Evolutionary conservation across 2,329 filamentous ascomycete species (phyloP).

Genomic region (Metarhizium guizhouense): DNA sequence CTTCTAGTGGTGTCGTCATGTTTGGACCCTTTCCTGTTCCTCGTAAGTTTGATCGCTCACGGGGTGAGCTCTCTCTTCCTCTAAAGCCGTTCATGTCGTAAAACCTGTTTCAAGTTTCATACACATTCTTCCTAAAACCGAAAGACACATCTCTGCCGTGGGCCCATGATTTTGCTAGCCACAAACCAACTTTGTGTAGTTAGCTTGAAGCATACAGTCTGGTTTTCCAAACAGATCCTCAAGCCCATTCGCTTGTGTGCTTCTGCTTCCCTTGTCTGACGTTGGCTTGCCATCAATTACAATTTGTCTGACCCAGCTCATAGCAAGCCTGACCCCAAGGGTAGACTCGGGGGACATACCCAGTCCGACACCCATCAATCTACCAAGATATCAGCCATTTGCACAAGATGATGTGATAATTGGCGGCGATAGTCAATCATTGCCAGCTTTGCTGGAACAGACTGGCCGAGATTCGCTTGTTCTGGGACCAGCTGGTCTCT

Average conservation of each 20-base stretch:
- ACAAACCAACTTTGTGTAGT: neutral
- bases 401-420: constrained; percentile 22
- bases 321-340: constrained; percentile 21
- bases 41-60: constrained; percentile 22
- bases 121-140: neutral
- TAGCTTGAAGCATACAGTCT: neutral
- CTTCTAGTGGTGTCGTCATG: constrained; percentile 21
- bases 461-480: constrained; percentile 38
- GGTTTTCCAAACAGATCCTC: neutral
- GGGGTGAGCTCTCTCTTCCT: neutral
- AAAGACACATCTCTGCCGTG: neutral
- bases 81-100: constrained; percentile 4
- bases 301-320: constrained; percentile 8
- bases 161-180: neutral
- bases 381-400: constrained; percentile 37
- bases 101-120: neutral
- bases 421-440: constrained; percentile 31
- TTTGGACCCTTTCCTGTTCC: constrained; percentile 33
- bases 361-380: constrained; percentile 44
- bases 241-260: neutral
- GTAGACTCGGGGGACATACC: constrained; percentile 43
- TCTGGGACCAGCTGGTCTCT: constrained; percentile 37
- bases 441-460: constrained; percentile 35
- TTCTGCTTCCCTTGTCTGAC: neutral
- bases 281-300: neutral